phyloP scores from a whole-genome alignment of 1,284 basidiomycete species.

The Vanrija sp. region DNA sequence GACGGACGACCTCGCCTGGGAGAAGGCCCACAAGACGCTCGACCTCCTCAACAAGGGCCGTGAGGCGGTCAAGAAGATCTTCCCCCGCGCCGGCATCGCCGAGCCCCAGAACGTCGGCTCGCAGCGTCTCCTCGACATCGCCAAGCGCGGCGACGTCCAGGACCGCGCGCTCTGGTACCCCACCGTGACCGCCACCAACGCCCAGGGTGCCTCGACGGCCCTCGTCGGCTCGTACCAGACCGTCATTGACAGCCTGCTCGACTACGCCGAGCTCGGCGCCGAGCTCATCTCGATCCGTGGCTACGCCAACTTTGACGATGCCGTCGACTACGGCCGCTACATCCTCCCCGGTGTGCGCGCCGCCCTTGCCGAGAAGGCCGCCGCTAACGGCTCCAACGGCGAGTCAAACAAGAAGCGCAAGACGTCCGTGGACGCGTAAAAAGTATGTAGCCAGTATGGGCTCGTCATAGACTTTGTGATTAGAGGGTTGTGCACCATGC shows the following conservation, averaged over 20 bases:
- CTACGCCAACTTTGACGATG: conserved; percentile 32
- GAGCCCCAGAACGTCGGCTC: conserved; percentile 27
- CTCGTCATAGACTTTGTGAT: too few relatives aligned
- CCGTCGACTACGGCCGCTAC: conserved; percentile 31
- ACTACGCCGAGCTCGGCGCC: conserved; percentile 28
- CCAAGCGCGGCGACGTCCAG: conserved; percentile 27
- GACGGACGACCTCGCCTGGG: conserved; percentile 35
- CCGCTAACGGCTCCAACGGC: too few relatives aligned
- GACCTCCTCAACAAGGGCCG: conserved; percentile 20
- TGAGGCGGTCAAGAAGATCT: not conserved
- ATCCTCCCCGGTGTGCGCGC: conserved; percentile 25
- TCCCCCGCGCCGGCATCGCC: not conserved
- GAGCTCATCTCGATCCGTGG: conserved; percentile 30
- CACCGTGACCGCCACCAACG: conserved; percentile 29
- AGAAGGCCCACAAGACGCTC: conserved; percentile 28
- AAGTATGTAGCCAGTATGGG: too few relatives aligned
- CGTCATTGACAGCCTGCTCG: conserved; percentile 29
- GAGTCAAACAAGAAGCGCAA: conserved; percentile 64
- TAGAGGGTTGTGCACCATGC: too few relatives aligned
- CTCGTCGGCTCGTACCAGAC: conserved; percentile 29
- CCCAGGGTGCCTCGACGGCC: conserved; percentile 30
- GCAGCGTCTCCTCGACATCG: conserved; percentile 29
- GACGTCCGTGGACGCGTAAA: conserved; percentile 36
- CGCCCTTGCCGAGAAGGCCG: not conserved
- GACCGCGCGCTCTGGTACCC: conserved; percentile 33